Evolutionary conservation across 2,329 filamentous ascomycete species (phyloP).

Genomic region (Fusarium brachygibbosum): DNA sequence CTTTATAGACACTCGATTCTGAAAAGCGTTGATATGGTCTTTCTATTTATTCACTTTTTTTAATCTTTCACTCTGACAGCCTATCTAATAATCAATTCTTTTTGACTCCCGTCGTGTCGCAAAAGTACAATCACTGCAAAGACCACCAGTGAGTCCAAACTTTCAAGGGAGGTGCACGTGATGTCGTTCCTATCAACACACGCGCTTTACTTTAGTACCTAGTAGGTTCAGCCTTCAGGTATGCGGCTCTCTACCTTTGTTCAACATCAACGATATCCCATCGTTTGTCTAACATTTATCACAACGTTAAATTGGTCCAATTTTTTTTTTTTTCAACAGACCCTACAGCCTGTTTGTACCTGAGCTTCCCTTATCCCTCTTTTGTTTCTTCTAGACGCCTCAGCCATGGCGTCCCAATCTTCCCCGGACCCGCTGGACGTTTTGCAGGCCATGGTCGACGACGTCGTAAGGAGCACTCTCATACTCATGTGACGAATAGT

Average conservation of each 20-base stretch:
- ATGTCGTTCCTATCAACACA: conserved; percentile 16
- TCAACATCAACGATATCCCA: conserved; percentile 31
- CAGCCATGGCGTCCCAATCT: conserved; percentile 52
- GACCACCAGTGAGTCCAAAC: conserved; percentile 15
- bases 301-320: background rate
- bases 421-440: conserved; percentile 60
- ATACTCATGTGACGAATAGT: background rate
- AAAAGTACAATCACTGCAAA: background rate
- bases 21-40: background rate
- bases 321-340: background rate
- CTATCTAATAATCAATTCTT: no score
- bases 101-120: no score
- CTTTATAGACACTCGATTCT: background rate
- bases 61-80: background rate
- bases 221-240: conserved; percentile 3
- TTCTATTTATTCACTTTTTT: background rate
- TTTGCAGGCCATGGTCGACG: conserved; percentile 67
- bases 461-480: conserved; percentile 61
- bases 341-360: background rate
- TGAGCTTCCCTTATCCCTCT: background rate
- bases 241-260: conserved; percentile 20
- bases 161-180: conserved; percentile 37
- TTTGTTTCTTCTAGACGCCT: background rate
- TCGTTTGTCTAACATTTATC: background rate
- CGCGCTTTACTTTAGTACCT: background rate